A percentile compares a stretch with the other conserved stretches of the same genome.
Conservation (phyloP, 176 grass and related monocot species). For the Lolium perenne region DNA sequence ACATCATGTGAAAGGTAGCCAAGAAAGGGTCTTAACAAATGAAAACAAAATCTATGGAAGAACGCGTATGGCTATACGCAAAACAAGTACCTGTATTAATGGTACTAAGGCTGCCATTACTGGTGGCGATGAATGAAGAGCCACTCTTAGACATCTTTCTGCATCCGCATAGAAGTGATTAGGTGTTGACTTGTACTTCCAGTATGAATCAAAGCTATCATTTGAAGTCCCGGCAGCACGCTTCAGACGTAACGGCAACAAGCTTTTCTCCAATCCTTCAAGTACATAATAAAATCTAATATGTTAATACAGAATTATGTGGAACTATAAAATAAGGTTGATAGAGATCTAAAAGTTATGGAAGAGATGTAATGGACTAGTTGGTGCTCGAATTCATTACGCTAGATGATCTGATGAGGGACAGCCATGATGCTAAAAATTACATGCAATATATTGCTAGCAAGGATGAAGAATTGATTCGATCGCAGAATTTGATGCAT, state of each 20-base stretch:
- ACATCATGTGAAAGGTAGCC: slow-evolving; percentile 2
- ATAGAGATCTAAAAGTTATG: slow-evolving; percentile 10
- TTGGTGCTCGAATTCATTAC: background rate
- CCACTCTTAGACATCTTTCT: slow-evolving; percentile 60
- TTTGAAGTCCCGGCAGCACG: slow-evolving; percentile 47
- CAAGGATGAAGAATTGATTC: background rate
- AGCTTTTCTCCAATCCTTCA: slow-evolving; percentile 58
- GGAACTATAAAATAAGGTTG: background rate
- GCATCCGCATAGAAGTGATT: slow-evolving; percentile 62
- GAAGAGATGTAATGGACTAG: background rate
- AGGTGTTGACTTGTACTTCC: slow-evolving; percentile 56
- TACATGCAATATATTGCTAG: background rate
- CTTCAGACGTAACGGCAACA: slow-evolving; percentile 65
- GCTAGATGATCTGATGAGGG: background rate
- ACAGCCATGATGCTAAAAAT: slow-evolving; percentile 1
- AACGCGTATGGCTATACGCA: background rate
- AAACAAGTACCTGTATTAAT: slow-evolving; percentile 63
- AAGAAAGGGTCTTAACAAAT: background rate
- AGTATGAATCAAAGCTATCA: slow-evolving; percentile 59
- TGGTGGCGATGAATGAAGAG: slow-evolving; percentile 65
- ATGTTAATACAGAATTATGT: slow-evolving; percentile 30
- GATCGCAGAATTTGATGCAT: background rate
- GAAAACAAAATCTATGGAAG: background rate
- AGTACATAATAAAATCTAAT: slow-evolving; percentile 10
- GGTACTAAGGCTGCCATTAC: slow-evolving; percentile 65